Evolutionary conservation across 345 rosid species (phyloP).

Genomic region (Mallotus nudiflorus): DNA sequence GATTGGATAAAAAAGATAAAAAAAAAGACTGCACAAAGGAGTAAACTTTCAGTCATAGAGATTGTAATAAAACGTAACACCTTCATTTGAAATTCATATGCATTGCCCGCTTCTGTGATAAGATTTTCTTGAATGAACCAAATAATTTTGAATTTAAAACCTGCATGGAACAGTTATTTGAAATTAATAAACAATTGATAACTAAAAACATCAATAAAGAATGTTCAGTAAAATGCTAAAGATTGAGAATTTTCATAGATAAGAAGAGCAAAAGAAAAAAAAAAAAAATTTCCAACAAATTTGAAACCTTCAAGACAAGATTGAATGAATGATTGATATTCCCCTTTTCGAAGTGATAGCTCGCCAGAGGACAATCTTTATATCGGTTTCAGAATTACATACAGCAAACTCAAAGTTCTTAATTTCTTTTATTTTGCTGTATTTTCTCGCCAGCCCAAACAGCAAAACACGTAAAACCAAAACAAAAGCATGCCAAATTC

Average conservation of each 20-base stretch:
- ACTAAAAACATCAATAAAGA: too few species aligned
- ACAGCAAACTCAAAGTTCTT: not conserved
- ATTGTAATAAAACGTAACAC: not conserved
- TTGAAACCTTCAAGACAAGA: not conserved
- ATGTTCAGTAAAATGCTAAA: not conserved
- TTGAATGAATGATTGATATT: not conserved
- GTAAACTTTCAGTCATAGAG: too few species aligned
- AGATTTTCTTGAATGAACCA: not conserved
- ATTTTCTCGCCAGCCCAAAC: not conserved
- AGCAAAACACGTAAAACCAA: too few species aligned
- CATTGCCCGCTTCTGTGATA: not conserved
- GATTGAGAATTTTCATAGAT: not conserved
- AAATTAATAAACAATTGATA: too few species aligned
- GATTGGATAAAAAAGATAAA: too few species aligned
- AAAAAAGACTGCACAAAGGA: too few species aligned
- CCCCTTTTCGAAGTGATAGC: not conserved
- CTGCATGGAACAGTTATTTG: not conserved
- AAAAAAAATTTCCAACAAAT: not conserved
- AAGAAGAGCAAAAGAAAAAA: not conserved
- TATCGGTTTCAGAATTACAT: not conserved
- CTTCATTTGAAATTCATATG: conserved; percentile 9
- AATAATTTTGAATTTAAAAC: not conserved
- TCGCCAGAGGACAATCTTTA: not conserved
- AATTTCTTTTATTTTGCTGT: not conserved
- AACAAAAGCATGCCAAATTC: not conserved